Base-by-base conservation (phyloP, 108 stramenopile species). In the Mayamaea pseudoterrestris region DNA sequence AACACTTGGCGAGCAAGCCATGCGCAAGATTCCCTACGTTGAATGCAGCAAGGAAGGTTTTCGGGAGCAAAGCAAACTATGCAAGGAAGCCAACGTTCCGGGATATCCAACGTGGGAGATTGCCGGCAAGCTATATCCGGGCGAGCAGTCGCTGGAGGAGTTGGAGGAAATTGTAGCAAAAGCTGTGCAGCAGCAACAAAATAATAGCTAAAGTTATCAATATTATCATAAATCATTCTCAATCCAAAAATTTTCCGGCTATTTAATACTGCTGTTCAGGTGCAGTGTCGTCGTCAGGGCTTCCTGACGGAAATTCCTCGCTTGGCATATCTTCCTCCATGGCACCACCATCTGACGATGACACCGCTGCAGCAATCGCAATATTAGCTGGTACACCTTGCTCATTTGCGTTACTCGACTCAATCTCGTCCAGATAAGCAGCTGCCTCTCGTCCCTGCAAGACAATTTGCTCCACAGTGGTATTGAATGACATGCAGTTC, bases 81-180 rank as follows among this genome's bases (percentile, higher is more conserved):
- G 93, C 62, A 74, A 76, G 41, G 69, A 66, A 24, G 62, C 58
- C 34, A 61, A 91, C 32, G 68, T 96, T 5, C 91, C 93, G 9
- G 95, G 95, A 25, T 96, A 91, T 73, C 95, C 95, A 7, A 96
- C 95, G 4, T 96, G 93, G 93, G 94, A 96, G 47, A 96, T 96
- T 50, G 69, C 65, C 27, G 94, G 94, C 2, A 69, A 91, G 48
- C 61, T 93, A 35, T 96, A 77, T 68, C 94, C 94, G 2, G 94
- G 94, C 11, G 89, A 96, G 54, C 73, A 76, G 58, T 63, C 71
- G 39, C 53, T 96, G 55, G 91, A 93, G 20, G 93, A 96, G 54
- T 69, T 96, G 53, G 90, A 80, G 51, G 86, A 89, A 5, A 75
- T 89, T 48, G 68, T 89, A 13, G 50, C 63, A 42, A 63, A 74